Percentiles rank a stretch among this genome's conserved stretches.
phyloP scores from a whole-genome alignment of 2,329 filamentous ascomycete genomes.

The Colletotrichum musae region DNA sequence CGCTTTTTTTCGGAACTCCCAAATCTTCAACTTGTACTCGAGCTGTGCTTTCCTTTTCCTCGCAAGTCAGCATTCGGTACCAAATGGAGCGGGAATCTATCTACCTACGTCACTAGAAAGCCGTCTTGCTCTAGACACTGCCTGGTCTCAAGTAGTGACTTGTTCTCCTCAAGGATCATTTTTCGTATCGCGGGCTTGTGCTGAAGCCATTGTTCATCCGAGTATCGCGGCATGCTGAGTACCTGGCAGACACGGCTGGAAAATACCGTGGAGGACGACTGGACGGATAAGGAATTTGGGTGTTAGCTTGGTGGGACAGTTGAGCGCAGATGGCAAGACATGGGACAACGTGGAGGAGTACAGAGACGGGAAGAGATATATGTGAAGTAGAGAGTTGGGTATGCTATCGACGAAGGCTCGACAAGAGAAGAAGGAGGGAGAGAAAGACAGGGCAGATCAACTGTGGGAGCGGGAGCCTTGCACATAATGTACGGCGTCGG shows the following conservation, averaged over 20 bases:
- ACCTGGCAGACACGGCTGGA: no score
- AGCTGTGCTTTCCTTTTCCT: conserved; percentile 6
- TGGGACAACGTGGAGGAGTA: no score
- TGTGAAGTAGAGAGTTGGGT: no score
- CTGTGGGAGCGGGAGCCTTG: background rate
- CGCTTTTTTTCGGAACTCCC: background rate
- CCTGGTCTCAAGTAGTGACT: background rate
- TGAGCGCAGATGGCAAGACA: no score
- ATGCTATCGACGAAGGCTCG: no score
- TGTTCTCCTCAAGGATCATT: background rate
- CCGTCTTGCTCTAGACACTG: background rate
- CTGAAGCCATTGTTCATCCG: background rate
- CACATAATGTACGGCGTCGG: background rate
- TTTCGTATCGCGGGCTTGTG: background rate
- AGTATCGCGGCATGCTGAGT: no score
- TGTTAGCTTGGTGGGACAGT: no score
- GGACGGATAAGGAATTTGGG: no score
- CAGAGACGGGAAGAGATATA: no score
- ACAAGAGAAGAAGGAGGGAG: no score
- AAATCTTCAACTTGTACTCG: conserved; percentile 25
- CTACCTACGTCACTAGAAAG: background rate
- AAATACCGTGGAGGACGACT: no score
- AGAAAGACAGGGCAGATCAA: no score
- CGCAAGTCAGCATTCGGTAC: background rate
- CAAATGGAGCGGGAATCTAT: fast-evolving